Evolutionary conservation across 1,284 basidiomycete genomes (phyloP).

Genomic region (Pseudozyma pruni): DNA sequence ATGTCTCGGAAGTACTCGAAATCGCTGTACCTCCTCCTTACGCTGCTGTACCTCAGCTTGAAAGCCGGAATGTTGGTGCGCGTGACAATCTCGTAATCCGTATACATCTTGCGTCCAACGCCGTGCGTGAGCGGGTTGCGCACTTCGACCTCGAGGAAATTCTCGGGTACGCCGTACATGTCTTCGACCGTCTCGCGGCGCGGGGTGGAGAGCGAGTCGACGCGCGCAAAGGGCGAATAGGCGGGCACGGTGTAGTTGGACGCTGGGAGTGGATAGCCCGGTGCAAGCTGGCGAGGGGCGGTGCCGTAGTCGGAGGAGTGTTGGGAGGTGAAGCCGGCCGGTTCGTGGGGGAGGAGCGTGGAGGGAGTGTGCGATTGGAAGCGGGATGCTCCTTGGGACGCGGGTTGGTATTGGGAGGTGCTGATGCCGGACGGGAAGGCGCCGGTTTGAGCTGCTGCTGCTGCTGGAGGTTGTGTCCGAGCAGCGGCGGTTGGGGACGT

Average conservation of each 20-base stretch:
- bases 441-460: background rate
- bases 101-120: conserved; percentile 88
- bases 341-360: conserved; percentile 44
- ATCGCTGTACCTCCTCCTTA: conserved; percentile 94
- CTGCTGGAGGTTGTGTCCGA: background rate
- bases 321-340: conserved; percentile 18
- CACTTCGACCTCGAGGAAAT: conserved; percentile 97
- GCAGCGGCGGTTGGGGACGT: background rate
- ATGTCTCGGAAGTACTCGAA: conserved; percentile 99
- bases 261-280: conserved; percentile 51
- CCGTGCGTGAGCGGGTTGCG: conserved; percentile 94
- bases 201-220: conserved; percentile 55
- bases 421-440: conserved; percentile 37
- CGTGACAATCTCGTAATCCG: conserved; percentile 98
- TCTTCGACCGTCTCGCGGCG: conserved; percentile 76
- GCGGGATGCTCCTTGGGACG: conserved; percentile 18
- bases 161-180: conserved; percentile 90
- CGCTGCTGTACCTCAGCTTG: conserved; percentile 92
- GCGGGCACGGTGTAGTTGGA: conserved; percentile 51
- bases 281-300: conserved; percentile 40
- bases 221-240: conserved; percentile 66
- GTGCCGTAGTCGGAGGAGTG: conserved; percentile 3
- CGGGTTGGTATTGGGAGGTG: conserved; percentile 1
- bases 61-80: conserved; percentile 99
- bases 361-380: conserved; percentile 51